A percentile compares a stretch with the other conserved stretches of the same genome.
phyloP scores from a whole-genome alignment of 2,329 filamentous ascomycete genomes.

The Fusarium sp. region DNA sequence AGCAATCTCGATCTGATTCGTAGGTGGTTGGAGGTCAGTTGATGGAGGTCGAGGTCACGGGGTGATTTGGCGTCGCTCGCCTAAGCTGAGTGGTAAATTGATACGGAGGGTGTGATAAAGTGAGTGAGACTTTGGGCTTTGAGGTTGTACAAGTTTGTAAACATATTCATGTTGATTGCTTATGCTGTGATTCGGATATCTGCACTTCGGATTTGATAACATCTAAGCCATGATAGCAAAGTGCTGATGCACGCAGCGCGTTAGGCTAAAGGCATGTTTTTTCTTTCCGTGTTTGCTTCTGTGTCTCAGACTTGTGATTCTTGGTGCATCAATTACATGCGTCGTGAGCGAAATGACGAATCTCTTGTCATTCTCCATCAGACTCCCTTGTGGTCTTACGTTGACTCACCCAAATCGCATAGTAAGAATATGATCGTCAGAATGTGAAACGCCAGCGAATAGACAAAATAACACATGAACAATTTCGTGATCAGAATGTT shows the following conservation, averaged over 20 bases:
- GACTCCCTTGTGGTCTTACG: constrained; percentile 6
- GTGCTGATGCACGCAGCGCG: background rate
- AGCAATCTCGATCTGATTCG: constrained; percentile 30
- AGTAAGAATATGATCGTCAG: constrained; percentile 8
- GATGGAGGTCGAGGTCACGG: constrained; percentile 32
- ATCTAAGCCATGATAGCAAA: constrained; percentile 13
- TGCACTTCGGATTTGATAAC: constrained; percentile 17
- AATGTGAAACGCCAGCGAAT: constrained; percentile 13
- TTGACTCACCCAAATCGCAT: background rate
- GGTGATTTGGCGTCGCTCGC: constrained; percentile 11
- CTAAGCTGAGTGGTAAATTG: constrained; percentile 21
- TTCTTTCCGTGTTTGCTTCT: constrained; percentile 1
- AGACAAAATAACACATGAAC: constrained; percentile 24
- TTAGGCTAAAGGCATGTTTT: background rate
- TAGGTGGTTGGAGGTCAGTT: constrained; percentile 29
- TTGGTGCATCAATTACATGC: background rate
- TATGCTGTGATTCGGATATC: constrained; percentile 5
- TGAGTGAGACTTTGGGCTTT: constrained; percentile 15
- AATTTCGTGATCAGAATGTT: constrained; percentile 4
- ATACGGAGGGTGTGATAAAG: constrained; percentile 4
- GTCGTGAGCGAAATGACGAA: constrained; percentile 13
- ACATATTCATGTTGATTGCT: background rate
- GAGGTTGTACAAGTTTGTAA: constrained; percentile 18
- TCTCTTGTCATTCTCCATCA: constrained; percentile 22
- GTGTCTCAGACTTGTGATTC: background rate